A percentile compares a stretch with the other conserved stretches of the same genome.
Conservation (phyloP, 345 rosid species). For the Eutrema yunnanense region DNA sequence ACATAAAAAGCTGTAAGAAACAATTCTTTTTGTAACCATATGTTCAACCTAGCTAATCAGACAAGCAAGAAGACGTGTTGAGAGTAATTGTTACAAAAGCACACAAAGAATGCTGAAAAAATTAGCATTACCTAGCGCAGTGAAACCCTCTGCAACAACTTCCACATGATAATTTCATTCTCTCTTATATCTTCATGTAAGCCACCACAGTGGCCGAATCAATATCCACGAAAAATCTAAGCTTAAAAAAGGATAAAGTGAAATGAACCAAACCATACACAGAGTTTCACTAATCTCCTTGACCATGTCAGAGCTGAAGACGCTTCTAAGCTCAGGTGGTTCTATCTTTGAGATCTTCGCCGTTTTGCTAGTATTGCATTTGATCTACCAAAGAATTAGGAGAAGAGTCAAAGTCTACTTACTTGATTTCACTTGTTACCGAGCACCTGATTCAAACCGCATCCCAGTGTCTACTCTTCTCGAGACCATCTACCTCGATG, state of each 20-base stretch:
- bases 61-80: constrained; percentile 19
- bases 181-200: constrained; percentile 4
- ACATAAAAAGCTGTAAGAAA: no score
- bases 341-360: not conserved
- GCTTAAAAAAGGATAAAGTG: not conserved
- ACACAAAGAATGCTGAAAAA: constrained; percentile 11
- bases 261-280: constrained; percentile 22
- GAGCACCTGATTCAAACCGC: constrained; percentile 43
- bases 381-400: constrained; percentile 20
- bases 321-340: constrained; percentile 8
- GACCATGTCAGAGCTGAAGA: constrained; percentile 18
- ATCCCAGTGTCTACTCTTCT: constrained; percentile 42
- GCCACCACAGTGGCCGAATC: not conserved
- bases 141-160: constrained; percentile 26
- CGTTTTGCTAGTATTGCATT: constrained; percentile 6
- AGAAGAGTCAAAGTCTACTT: constrained; percentile 34
- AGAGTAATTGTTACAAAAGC: constrained; percentile 8
- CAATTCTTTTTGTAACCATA: no score
- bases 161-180: constrained; percentile 20
- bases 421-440: constrained; percentile 54
- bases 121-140: constrained; percentile 20
- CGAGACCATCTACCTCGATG: constrained; percentile 40
- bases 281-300: not conserved
- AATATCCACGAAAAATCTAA: not conserved
- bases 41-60: not conserved